Base-by-base conservation (phyloP, 192 early-diverging fungal genomes). In the Helicostylum pulchrum region DNA sequence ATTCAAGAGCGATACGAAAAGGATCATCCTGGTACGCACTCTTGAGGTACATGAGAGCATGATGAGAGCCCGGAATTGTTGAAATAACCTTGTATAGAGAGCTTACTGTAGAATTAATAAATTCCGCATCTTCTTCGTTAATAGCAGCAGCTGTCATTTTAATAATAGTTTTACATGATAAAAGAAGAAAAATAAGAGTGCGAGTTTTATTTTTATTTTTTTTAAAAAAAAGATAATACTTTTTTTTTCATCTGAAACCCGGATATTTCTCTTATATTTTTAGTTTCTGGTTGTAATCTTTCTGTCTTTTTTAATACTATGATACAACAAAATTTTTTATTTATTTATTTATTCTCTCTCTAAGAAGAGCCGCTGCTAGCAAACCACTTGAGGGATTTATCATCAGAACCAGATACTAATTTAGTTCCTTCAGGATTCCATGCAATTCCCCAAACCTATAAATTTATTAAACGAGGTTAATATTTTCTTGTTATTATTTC, bases 11-110 rank as follows among this genome's bases (percentile, higher is more conserved):
- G 14, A 89, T 86, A 62, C 96, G 87, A 73, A 91, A 88, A 0
- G 93, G 94, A 78, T 96, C 96, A 74, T 98, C 84, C 77, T 95
- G 93, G 85, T 98, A 90, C 39, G 91, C 93, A 71, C 85, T 90
- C 69, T 89, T 87, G 64, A 95, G 81, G 75, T 98, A 96, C 66
- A 82, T 80, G 71, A 87, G 78, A 3, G 86, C 83, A 61, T 94
- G 84, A n/a, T 76, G 78, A 43, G 88, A 89, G 5, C 92, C 92
- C 9, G 92, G 92, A 56, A 90, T 79, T 12, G 78, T 57, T 42
- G 74, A 53, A 0, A 82, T 50, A 9, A 67, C 53, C 14, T 71
- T 64, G 43, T 71, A 74, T 17, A 80, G 54, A 8, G 77, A 68
- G 48, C 62, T 48, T 36, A 82, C 61, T 7, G 80, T 82, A 34